Evolutionary conservation across 31 red algal species (phyloP).

Genomic region (Porphyra umbilicalis): DNA sequence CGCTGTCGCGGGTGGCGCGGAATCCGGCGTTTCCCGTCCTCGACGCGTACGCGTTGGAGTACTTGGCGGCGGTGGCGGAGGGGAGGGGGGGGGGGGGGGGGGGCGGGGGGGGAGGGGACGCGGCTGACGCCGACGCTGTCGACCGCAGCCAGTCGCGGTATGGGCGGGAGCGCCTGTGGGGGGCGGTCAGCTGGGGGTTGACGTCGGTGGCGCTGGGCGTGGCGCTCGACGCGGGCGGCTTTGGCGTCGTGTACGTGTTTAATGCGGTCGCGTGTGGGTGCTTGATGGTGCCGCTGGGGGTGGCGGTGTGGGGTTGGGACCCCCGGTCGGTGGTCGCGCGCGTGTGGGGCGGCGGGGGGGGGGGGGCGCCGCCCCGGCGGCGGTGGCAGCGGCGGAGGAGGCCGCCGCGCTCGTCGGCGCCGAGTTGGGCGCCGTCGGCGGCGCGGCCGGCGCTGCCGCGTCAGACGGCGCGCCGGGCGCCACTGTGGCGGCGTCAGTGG

Average conservation of each 20-base stretch:
- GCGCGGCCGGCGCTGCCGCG: neutral
- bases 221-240: conserved; percentile 18
- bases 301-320: neutral
- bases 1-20: neutral
- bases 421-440: neutral
- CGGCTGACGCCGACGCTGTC: no score
- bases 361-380: neutral
- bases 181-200: conserved; percentile 57
- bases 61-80: neutral
- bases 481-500: neutral
- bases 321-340: no score
- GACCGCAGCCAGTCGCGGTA: neutral
- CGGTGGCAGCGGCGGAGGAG: neutral
- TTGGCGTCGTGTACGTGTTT: neutral
- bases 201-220: conserved; percentile 23
- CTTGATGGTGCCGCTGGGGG: neutral
- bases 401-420: neutral
- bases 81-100: no score
- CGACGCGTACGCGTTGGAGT: conserved; percentile 6
- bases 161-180: conserved; percentile 60
- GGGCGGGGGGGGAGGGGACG: no score
- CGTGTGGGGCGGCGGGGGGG: neutral
- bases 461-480: neutral
- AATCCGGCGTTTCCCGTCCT: neutral
- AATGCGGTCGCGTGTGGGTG: neutral